Conservation (phyloP, 441 rosid genomes). For the Biscutella laevigata region DNA sequence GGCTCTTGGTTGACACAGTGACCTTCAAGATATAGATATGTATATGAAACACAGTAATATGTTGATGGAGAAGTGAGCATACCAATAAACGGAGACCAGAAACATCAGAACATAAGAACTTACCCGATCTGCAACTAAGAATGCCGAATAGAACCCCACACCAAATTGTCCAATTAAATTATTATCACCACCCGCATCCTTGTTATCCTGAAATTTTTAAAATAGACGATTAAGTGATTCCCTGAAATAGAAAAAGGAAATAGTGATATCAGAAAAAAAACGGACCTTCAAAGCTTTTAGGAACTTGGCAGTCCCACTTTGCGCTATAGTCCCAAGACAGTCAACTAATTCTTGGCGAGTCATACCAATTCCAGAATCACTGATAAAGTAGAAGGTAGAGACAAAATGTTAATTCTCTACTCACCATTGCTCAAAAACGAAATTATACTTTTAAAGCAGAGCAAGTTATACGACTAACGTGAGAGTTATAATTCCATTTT, state of each 20-base stretch:
- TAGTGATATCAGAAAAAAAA: neutral
- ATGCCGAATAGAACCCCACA: slow-evolving; percentile 94
- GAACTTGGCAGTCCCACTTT: slow-evolving; percentile 94
- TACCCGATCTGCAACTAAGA: slow-evolving; percentile 83
- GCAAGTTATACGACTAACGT: slow-evolving; percentile 36
- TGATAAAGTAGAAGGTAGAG: slow-evolving; percentile 24
- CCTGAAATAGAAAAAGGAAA: neutral
- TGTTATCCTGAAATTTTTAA: slow-evolving; percentile 57
- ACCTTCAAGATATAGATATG: slow-evolving; percentile 35
- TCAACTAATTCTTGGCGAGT: slow-evolving; percentile 81
- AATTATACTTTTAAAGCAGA: neutral
- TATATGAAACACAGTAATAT: neutral
- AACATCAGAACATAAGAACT: neutral
- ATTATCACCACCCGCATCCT: slow-evolving; percentile 66
- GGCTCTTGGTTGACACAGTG: slow-evolving; percentile 78
- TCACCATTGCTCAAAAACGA: neutral
- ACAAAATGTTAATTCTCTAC: neutral
- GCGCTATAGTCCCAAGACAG: slow-evolving; percentile 92
- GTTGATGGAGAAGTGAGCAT: slow-evolving; percentile 1
- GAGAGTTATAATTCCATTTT: slow-evolving; percentile 68
- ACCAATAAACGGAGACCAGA: neutral
- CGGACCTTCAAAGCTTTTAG: slow-evolving; percentile 78
- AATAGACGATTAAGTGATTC: slow-evolving; percentile 17
- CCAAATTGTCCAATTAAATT: slow-evolving; percentile 96
- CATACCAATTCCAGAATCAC: slow-evolving; percentile 94